phyloP scores from a whole-genome alignment of 805 yeast genomes.

The Teunomyces tritomae region DNA sequence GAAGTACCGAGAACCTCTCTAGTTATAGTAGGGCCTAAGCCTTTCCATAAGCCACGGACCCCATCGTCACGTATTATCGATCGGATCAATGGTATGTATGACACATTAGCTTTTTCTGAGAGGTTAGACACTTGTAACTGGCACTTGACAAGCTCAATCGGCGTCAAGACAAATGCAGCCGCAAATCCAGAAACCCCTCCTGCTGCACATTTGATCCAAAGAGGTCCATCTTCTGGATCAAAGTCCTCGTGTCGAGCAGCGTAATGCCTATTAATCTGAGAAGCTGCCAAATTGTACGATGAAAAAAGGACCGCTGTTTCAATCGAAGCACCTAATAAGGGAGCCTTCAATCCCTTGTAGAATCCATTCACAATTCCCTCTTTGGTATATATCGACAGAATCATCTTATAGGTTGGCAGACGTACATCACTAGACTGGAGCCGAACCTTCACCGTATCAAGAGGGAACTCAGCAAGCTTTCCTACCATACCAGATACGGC shows the following conservation, averaged over 20 bases:
- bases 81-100: conserved; percentile 27
- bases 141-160: conserved; percentile 89
- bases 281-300: conserved; percentile 45
- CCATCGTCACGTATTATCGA: conserved; percentile 53
- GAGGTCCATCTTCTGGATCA: conserved; percentile 24
- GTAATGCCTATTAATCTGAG: conserved; percentile 32
- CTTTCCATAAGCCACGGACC: conserved; percentile 77
- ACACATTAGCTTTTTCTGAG: conserved; percentile 22
- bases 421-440: conserved; percentile 57
- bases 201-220: conserved; percentile 51
- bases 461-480: conserved; percentile 84
- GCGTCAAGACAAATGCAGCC: conserved; percentile 83
- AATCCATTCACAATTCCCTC: conserved; percentile 77
- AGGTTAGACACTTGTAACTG: conserved; percentile 67
- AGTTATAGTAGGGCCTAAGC: conserved; percentile 75
- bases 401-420: conserved; percentile 60
- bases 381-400: conserved; percentile 52
- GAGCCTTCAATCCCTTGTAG: conserved; percentile 77
- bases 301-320: conserved; percentile 82
- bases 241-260: not conserved
- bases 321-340: conserved; percentile 84
- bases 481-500: conserved; percentile 78
- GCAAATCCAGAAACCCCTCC: conserved; percentile 84
- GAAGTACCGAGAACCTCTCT: conserved; percentile 90
- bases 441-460: conserved; percentile 89